Evolutionary conservation across 225 moss, liverwort and hornwort species (phyloP).

Genomic region (Polytrichum formosum): DNA sequence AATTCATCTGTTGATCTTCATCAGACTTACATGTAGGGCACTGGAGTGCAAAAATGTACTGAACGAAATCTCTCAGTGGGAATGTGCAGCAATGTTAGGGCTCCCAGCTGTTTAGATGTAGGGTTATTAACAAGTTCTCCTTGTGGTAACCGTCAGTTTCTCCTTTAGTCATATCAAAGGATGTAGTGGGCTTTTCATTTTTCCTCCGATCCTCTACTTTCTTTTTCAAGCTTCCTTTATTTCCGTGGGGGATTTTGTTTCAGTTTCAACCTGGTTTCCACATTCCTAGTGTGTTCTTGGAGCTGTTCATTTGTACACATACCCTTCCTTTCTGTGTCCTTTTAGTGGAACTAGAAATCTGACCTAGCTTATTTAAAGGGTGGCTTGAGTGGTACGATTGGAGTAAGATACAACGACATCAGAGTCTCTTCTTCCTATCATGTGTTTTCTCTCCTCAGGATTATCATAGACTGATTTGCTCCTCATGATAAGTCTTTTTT

Average conservation of each 20-base stretch:
- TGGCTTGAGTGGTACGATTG: neutral
- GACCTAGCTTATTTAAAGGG: neutral
- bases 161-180: neutral
- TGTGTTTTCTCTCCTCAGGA: neutral
- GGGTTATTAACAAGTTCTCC: conserved; percentile 13
- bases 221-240: neutral
- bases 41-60: conserved; percentile 13
- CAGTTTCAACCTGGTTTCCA: neutral
- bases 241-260: neutral
- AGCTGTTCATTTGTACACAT: conserved; percentile 19
- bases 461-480: neutral
- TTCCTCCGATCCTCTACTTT: conserved; percentile 4
- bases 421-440: neutral
- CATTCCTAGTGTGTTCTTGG: conserved; percentile 20
- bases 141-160: neutral
- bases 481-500: conserved; percentile 1
- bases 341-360: neutral
- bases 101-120: conserved; percentile 12
- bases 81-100: conserved; percentile 8
- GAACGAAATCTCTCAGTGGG: conserved; percentile 12
- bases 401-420: neutral
- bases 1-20: conserved; percentile 13
- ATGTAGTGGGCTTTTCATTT: conserved; percentile 2
- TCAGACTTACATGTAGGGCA: conserved; percentile 18
- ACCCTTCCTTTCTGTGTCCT: neutral